Percentiles rank a stretch among this genome's conserved stretches.
These are phyloP conservation scores for Ophiostoma australiae DNA, from an alignment of 2,329 filamentous ascomycete species.

Conservation along the genomic window DNA sequence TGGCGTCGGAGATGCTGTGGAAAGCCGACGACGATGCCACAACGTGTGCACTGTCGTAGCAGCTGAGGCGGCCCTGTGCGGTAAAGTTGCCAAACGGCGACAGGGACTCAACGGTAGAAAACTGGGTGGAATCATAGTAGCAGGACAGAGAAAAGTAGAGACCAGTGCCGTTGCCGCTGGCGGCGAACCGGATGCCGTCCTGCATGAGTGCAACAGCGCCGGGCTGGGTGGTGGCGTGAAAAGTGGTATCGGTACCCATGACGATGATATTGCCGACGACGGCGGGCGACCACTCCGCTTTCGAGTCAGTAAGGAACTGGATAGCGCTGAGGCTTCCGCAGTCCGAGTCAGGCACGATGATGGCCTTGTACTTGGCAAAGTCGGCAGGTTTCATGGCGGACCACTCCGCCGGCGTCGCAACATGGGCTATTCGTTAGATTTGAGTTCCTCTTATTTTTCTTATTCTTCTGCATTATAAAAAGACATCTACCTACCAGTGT, in stretches of 20 bases:
- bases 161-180: conserved; percentile 26
- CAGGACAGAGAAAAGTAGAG: conserved; percentile 41
- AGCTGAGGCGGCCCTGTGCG: conserved; percentile 38
- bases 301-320: conserved; percentile 38
- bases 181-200: conserved; percentile 34
- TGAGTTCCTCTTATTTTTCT: too few species aligned
- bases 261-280: conserved; percentile 41
- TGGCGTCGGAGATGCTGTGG: conserved; percentile 35
- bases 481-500: conserved; percentile 25
- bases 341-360: conserved; percentile 41
- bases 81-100: conserved; percentile 38
- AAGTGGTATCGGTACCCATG: conserved; percentile 39
- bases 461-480: neutral
- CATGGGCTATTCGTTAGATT: conserved; percentile 22
- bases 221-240: conserved; percentile 31
- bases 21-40: conserved; percentile 36
- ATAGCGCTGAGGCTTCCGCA: conserved; percentile 34
- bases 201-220: conserved; percentile 38
- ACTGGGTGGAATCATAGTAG: conserved; percentile 35
- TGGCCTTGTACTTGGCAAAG: conserved; percentile 43
- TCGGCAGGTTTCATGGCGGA: conserved; percentile 36
- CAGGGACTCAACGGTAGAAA: conserved; percentile 30
- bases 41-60: conserved; percentile 40
- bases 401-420: conserved; percentile 26
- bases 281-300: conserved; percentile 39